Conservation (phyloP, 192 early-diverging fungal genomes). For the Coemansia furcata region DNA sequence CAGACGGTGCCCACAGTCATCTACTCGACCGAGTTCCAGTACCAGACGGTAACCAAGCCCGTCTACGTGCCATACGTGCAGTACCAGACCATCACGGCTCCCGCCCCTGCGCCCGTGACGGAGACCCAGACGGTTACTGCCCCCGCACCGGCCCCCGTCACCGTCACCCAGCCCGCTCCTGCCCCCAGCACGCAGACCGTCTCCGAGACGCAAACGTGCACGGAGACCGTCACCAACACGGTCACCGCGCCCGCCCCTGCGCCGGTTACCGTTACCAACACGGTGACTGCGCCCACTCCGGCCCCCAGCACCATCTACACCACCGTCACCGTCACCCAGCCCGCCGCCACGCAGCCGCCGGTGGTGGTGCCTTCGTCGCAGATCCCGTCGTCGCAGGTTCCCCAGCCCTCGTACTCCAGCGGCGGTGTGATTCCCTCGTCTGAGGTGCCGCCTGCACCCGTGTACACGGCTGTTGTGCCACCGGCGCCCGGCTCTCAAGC, state of each 20-base stretch:
- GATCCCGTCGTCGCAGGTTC: conserved; percentile 11
- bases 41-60: conserved; percentile 41
- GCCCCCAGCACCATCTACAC: conserved; percentile 13
- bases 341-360: conserved; percentile 20
- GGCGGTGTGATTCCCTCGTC: conserved; percentile 17
- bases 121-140: conserved; percentile 25
- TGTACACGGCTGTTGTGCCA: conserved; percentile 17
- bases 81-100: conserved; percentile 32
- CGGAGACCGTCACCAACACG: conserved; percentile 21
- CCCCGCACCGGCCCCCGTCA: conserved; percentile 17
- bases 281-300: conserved; percentile 14
- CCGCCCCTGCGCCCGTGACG: conserved; percentile 25
- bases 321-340: conserved; percentile 31
- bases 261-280: conserved; percentile 22
- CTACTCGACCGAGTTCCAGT: conserved; percentile 40
- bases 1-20: conserved; percentile 28
- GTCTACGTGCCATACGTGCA: conserved; percentile 52
- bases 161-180: conserved; percentile 27
- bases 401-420: neutral
- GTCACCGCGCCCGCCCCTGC: conserved; percentile 26
- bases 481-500: conserved; percentile 2
- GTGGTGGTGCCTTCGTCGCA: neutral
- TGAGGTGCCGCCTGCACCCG: conserved; percentile 15
- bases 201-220: neutral
- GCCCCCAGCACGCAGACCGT: conserved; percentile 19